Evolutionary conservation across 2,329 filamentous ascomycete species (phyloP).

Genomic region (Iodosphaeria phyllophila): DNA sequence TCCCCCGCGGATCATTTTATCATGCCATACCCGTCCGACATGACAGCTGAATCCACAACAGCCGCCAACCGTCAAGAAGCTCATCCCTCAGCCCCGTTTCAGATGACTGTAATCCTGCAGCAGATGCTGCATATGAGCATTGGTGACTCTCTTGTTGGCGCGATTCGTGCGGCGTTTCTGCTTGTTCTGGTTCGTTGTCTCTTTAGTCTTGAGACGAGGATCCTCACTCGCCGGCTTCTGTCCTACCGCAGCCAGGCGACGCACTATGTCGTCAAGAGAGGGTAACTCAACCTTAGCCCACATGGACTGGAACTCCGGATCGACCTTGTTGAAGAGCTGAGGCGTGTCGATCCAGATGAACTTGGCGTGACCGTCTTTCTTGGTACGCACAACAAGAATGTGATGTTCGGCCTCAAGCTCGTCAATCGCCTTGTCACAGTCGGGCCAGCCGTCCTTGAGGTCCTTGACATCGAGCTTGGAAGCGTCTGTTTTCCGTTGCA

Average conservation of each 20-base stretch:
- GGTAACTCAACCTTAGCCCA: constrained; percentile 74
- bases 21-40: neutral
- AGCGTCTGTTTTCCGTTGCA: constrained; percentile 67
- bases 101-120: constrained; percentile 39
- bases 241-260: constrained; percentile 57
- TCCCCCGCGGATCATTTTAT: too few species aligned
- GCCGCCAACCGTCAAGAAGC: neutral
- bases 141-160: constrained; percentile 64
- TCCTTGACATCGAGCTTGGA: constrained; percentile 72
- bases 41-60: neutral
- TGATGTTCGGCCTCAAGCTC: constrained; percentile 61
- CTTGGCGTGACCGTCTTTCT: constrained; percentile 75
- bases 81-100: constrained; percentile 16
- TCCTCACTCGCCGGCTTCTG: constrained; percentile 75
- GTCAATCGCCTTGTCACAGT: constrained; percentile 62
- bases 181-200: constrained; percentile 46
- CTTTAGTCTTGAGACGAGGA: constrained; percentile 40
- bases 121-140: constrained; percentile 69
- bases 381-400: constrained; percentile 72
- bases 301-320: constrained; percentile 64
- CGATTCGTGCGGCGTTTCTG: constrained; percentile 50
- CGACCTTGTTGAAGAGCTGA: constrained; percentile 54
- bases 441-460: constrained; percentile 88
- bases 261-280: constrained; percentile 49
- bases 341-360: constrained; percentile 84